phyloP scores from a whole-genome alignment of 495 filamentous ascomycete species.

The Xylaria telfairii region DNA sequence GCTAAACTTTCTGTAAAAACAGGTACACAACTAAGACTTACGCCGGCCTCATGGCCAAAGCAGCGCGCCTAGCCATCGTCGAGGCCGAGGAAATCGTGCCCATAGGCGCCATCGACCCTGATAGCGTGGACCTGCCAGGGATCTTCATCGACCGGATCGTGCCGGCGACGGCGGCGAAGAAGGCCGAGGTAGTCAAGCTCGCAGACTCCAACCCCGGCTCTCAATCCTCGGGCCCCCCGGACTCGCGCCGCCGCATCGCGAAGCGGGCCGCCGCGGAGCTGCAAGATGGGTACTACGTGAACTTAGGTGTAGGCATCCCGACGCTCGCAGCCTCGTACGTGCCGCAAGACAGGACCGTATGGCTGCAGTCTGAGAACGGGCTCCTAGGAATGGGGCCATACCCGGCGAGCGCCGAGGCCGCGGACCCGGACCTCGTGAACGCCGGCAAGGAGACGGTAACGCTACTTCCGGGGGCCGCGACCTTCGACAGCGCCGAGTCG shows the following conservation, averaged over 20 bases:
- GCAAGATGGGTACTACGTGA: constrained; percentile 70
- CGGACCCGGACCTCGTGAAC: constrained; percentile 68
- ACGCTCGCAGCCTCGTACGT: constrained; percentile 66
- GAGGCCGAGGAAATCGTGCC: constrained; percentile 73
- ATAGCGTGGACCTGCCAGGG: constrained; percentile 65
- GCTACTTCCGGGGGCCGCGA: constrained; percentile 59
- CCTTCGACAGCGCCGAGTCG: constrained; percentile 64
- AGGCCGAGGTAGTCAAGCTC: constrained; percentile 62
- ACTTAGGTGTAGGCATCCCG: constrained; percentile 68
- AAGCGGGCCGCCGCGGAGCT: constrained; percentile 66
- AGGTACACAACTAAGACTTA: constrained; percentile 68
- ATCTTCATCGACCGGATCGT: constrained; percentile 71
- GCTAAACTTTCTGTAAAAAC: neutral
- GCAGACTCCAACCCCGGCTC: constrained; percentile 29
- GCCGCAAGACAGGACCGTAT: constrained; percentile 54
- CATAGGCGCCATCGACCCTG: constrained; percentile 62
- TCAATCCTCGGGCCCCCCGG: constrained; percentile 37
- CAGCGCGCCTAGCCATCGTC: constrained; percentile 66
- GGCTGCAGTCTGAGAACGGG: constrained; percentile 68
- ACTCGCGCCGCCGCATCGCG: constrained; percentile 63
- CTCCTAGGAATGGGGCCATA: constrained; percentile 69
- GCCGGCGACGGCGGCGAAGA: constrained; percentile 58
- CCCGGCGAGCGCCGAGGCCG: constrained; percentile 54
- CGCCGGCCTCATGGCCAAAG: constrained; percentile 65
- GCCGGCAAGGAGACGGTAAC: constrained; percentile 69